Evolutionary conservation across 2,329 filamentous ascomycete species (phyloP).

Genomic region (Iodosphaeria phyllophila): DNA sequence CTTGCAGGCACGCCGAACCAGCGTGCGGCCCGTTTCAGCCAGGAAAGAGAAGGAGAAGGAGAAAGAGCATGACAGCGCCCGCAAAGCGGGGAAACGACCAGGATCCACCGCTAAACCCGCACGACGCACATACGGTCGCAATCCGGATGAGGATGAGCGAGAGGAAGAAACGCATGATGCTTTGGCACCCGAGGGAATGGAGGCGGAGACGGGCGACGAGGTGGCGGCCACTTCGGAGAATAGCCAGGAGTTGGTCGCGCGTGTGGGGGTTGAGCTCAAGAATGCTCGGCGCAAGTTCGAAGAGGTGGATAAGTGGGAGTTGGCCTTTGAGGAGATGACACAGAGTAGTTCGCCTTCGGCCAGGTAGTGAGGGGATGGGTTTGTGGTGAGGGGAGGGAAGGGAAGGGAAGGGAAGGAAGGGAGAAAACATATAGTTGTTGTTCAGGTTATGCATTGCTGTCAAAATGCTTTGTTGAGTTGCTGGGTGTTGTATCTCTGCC

Average conservation of each 20-base stretch:
- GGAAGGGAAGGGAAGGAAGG: no score
- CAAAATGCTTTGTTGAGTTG: no score
- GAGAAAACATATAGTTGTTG: no score
- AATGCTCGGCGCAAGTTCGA: conserved; percentile 42
- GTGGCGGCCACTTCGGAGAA: conserved; percentile 12
- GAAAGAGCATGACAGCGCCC: no score
- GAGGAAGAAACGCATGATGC: conserved; percentile 16
- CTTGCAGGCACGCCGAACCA: conserved; percentile 16
- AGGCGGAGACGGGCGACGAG: conserved; percentile 11
- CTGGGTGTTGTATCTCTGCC: no score
- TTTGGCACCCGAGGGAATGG: conserved; percentile 19
- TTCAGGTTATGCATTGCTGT: no score
- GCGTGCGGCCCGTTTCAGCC: conserved; percentile 4
- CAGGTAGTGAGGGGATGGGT: no score
- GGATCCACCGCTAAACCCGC: conserved; percentile 5
- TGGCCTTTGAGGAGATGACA: conserved; percentile 46
- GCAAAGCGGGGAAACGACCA: conserved; percentile 6
- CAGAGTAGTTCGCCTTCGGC: conserved; percentile 35
- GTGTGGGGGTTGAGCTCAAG: conserved; percentile 34
- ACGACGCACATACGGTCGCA: conserved; percentile 32
- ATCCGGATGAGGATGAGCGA: conserved; percentile 19
- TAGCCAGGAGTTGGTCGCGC: conserved; percentile 17
- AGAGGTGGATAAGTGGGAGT: conserved; percentile 50
- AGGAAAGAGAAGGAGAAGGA: no score
- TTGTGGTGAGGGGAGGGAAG: no score